Base-by-base conservation (phyloP, 345 rosid species). In the Pistacia integerrima region DNA sequence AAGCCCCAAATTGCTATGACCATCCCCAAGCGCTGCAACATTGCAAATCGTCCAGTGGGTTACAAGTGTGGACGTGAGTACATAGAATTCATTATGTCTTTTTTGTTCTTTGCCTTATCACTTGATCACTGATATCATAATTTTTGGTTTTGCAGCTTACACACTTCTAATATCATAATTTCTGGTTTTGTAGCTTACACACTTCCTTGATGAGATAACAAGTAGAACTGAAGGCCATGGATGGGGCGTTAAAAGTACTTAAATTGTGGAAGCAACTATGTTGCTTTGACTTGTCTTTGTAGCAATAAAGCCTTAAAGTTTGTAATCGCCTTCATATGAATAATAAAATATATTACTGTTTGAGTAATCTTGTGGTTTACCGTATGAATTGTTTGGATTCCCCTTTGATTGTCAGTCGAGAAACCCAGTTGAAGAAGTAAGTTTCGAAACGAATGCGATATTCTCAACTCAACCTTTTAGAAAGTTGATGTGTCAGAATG, bases 11-110 rank as follows among this genome's bases (percentile, higher is more conserved):
- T 77, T 7, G 86, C 84, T 46, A 66, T 87, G 0, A 78, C 86
- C n/a, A 81, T 87, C 67, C 88, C 88, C 55, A 84, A 87, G 52
- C 86, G 87, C 17, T 81, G 88, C 83, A 81, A 84, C 73, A 17
- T 87, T 5, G 82, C 80, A 8, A 66, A 82, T 64, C 90, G 86
- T 28, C 86, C 87, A 0, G 83, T 87, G 3, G 90, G 90, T 22
- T 87, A 80, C 86, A 82, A 79, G 76, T 84, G 87, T 70, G 86
- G 90, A 73, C 60, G 86, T 85, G 5, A 75, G 85, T 85, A 2
- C 22, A 5, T 8, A 46, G 3, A 14, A 11, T 30, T 20, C 4
- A 30, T 57, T 52, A 41, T 20, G 7, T 33, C 17, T 25, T 41
- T 14, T 33, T 10, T 14, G 6, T 11, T 69, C 12, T 48, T 54